Percentiles rank a stretch among this genome's conserved stretches.
Conservation (phyloP, 2,329 filamentous ascomycete genomes). For the Monilinia polystroma region DNA sequence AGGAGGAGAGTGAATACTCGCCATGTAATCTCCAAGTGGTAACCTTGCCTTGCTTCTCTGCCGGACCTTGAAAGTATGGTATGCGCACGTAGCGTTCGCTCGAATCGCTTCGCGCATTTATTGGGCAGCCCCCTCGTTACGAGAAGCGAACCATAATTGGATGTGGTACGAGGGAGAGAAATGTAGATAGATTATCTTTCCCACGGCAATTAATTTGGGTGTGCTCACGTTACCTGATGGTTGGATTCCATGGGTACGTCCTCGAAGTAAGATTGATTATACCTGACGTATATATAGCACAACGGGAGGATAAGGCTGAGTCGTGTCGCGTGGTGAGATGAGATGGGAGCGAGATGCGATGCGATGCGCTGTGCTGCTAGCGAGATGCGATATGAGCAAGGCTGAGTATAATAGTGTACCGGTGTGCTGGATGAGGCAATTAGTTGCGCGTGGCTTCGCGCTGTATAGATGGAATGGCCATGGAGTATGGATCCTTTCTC, state of each 20-base stretch:
- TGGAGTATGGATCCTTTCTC: background rate
- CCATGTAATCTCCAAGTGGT: too few relatives aligned
- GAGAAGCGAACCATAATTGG: background rate
- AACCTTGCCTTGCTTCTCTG: too few relatives aligned
- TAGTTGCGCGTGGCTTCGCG: constrained; percentile 9
- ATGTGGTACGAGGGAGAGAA: background rate
- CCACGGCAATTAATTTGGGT: background rate
- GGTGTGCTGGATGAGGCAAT: background rate
- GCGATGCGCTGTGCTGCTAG: too few relatives aligned
- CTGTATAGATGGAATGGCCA: background rate
- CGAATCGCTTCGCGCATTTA: background rate
- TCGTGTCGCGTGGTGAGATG: background rate
- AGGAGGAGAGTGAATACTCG: too few relatives aligned
- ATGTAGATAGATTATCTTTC: background rate
- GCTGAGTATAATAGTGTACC: background rate
- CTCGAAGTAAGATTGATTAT: background rate
- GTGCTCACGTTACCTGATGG: background rate
- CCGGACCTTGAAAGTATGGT: too few relatives aligned
- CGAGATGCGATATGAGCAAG: background rate
- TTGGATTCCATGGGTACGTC: background rate
- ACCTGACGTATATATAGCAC: background rate
- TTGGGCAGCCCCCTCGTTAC: background rate
- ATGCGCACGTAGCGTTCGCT: background rate
- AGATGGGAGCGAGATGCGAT: too few relatives aligned
- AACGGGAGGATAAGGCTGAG: background rate